Percentiles rank a stretch among this genome's conserved stretches.
Evolutionary conservation across 306 rosid genomes (phyloP).

Genomic region (Malus sylvestris): DNA sequence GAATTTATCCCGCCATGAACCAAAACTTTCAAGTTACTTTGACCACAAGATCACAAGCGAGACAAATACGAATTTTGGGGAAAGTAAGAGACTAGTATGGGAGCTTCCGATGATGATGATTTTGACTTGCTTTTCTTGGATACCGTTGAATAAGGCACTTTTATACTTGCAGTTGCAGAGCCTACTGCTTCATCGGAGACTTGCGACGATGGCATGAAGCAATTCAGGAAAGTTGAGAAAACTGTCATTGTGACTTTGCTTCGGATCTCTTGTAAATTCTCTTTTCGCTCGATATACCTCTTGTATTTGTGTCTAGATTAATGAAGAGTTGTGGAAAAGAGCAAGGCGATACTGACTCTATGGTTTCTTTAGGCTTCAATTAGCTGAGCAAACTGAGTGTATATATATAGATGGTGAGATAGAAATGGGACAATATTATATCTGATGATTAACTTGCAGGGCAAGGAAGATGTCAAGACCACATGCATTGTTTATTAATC

Average conservation of each 20-base stretch:
- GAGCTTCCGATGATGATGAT: constrained; percentile 4
- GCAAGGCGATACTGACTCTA: neutral
- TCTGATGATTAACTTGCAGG: neutral
- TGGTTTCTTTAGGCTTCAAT: neutral
- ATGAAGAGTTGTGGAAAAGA: neutral
- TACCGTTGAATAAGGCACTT: neutral
- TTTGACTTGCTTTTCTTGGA: neutral
- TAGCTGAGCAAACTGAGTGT: neutral
- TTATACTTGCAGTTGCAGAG: neutral
- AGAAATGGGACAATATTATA: neutral
- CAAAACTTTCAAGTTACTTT: neutral
- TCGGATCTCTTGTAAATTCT: neutral
- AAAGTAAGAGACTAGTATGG: constrained; percentile 1
- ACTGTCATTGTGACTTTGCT: neutral
- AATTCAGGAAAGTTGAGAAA: neutral
- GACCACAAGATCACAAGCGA: neutral
- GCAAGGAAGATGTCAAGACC: neutral
- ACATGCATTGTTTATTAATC: neutral
- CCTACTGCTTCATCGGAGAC: neutral
- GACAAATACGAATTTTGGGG: neutral
- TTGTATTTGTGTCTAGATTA: neutral
- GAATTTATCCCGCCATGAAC: neutral
- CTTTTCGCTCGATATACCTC: neutral
- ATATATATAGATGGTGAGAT: neutral
- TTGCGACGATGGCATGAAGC: neutral